Evolutionary conservation across 2,329 filamentous ascomycete genomes (phyloP).

Genomic region (Macrophomina phaseolina): DNA sequence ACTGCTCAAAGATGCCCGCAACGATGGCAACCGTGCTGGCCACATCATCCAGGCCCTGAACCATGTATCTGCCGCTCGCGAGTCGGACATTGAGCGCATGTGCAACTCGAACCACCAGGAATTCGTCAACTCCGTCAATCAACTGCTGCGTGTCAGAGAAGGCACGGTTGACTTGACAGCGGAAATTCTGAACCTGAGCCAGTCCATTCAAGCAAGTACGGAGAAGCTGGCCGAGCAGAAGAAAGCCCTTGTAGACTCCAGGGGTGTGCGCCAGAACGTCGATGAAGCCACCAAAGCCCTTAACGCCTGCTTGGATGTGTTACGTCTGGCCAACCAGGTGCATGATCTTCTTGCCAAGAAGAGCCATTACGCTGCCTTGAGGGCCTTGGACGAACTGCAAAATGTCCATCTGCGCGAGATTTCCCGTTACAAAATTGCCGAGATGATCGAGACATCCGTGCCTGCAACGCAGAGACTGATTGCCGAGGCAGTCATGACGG

Average conservation of each 20-base stretch:
- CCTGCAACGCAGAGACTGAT: constrained; percentile 91
- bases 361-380: constrained; percentile 92
- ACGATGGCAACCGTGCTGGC: constrained; percentile 70
- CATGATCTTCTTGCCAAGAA: constrained; percentile 91
- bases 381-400: constrained; percentile 92
- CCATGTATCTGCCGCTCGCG: constrained; percentile 83
- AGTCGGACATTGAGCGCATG: constrained; percentile 90
- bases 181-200: constrained; percentile 90
- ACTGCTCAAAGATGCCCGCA: constrained; percentile 85
- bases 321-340: constrained; percentile 91
- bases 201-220: constrained; percentile 93
- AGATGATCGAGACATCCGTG: constrained; percentile 94
- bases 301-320: constrained; percentile 87
- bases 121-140: constrained; percentile 91
- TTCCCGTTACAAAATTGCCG: constrained; percentile 91
- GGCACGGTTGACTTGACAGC: constrained; percentile 86
- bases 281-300: constrained; percentile 88
- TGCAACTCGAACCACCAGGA: constrained; percentile 97
- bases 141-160: constrained; percentile 89
- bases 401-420: constrained; percentile 95
- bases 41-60: constrained; percentile 79
- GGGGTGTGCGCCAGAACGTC: constrained; percentile 91
- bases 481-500: constrained; percentile 94
- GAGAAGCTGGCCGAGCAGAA: constrained; percentile 95
- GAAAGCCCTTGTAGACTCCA: constrained; percentile 89